Percentiles rank a stretch among this genome's conserved stretches.
These are phyloP conservation scores for Ceratocystis colombiana DNA, from an alignment of 2,329 filamentous ascomycete genomes.

Conservation along the genomic window DNA sequence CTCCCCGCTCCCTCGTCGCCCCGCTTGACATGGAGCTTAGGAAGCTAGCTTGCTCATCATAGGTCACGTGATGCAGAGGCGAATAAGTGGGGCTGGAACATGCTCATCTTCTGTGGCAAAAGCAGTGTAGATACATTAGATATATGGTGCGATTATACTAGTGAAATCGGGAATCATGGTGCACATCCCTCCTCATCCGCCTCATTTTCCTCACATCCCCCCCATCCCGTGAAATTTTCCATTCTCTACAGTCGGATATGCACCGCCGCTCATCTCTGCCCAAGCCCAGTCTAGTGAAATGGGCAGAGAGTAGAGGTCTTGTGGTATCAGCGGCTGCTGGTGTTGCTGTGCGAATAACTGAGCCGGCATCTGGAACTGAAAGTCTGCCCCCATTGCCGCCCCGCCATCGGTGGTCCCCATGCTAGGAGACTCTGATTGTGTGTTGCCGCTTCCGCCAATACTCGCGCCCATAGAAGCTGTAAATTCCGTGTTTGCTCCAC, in stretches of 20 bases:
- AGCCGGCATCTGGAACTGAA: neutral
- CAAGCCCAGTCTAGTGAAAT: constrained; percentile 91
- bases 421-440: neutral
- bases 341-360: neutral
- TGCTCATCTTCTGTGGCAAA: neutral
- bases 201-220: neutral
- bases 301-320: constrained; percentile 89
- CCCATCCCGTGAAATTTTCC: constrained; percentile 38
- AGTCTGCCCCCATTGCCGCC: neutral
- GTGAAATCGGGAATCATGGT: neutral
- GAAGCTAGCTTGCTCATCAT: neutral
- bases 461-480: constrained; percentile 27
- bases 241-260: constrained; percentile 55
- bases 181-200: neutral
- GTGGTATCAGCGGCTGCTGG: constrained; percentile 79
- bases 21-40: neutral
- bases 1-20: neutral
- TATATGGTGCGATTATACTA: neutral
- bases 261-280: constrained; percentile 57
- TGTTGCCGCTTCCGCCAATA: neutral
- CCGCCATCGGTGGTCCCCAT: neutral
- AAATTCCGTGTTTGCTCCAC: constrained; percentile 15
- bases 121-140: neutral
- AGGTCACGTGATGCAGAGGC: neutral
- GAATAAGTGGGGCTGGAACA: neutral